Evolutionary conservation across 2,329 filamentous ascomycete genomes (phyloP).

Genomic region (Fusarium heterosporum): DNA sequence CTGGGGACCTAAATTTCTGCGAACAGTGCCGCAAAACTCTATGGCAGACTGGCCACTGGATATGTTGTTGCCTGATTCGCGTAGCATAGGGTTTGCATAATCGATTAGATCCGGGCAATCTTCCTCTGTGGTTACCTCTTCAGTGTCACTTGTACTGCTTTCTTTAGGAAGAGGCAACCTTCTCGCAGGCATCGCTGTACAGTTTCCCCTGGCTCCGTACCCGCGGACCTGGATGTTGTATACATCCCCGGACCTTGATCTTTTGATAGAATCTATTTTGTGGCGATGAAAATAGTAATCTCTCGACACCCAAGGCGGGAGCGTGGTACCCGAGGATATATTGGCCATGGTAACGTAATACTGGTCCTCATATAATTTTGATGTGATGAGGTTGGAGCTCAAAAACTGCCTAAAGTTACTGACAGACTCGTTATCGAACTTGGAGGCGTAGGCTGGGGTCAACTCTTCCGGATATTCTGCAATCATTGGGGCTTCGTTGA

Average conservation of each 20-base stretch:
- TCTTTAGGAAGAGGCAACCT: too few species aligned
- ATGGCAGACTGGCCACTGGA: too few species aligned
- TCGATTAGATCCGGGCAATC: too few species aligned
- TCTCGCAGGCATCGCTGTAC: too few species aligned
- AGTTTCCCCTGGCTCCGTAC: too few species aligned
- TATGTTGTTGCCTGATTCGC: too few species aligned
- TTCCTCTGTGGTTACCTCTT: too few species aligned
- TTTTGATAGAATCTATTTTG: slow-evolving; percentile 51
- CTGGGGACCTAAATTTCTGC: fast-evolving
- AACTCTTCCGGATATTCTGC: slow-evolving; percentile 24
- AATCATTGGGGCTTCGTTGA: slow-evolving; percentile 53
- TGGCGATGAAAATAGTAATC: slow-evolving; percentile 61
- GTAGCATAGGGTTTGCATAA: too few species aligned
- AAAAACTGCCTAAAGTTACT: not conserved
- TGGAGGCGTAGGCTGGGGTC: slow-evolving; percentile 12
- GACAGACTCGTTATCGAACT: slow-evolving; percentile 42
- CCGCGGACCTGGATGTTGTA: too few species aligned
- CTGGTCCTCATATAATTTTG: slow-evolving; percentile 39
- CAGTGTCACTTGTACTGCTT: too few species aligned
- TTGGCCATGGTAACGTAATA: slow-evolving; percentile 59
- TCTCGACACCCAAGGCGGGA: slow-evolving; percentile 63
- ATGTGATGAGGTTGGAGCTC: not conserved
- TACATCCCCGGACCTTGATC: not conserved
- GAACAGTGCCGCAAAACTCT: slow-evolving; percentile 2
- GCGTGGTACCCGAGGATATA: slow-evolving; percentile 53